Base-by-base conservation (phyloP, 2,329 filamentous ascomycete species). In the Hypomyces rosellus region DNA sequence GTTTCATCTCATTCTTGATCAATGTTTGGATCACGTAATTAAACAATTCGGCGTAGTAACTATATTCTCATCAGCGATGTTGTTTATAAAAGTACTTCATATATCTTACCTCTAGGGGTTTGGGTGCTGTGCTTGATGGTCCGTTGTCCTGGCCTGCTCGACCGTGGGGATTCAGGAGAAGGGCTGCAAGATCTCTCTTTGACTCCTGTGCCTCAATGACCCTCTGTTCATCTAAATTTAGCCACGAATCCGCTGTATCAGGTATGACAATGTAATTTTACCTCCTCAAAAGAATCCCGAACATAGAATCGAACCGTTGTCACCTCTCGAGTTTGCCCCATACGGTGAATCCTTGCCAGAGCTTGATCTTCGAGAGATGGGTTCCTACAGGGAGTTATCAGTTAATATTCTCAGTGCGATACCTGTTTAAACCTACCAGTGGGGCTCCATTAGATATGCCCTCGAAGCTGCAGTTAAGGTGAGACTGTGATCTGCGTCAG, bases 401-500 rank as follows among this genome's bases (percentile, higher is more conserved):
- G 2, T 42, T 4, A 34, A 41, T 36, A 6, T 8, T 2, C 8
- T 11, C 9, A n/a, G 14, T 37, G 8, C 14, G 3, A 4, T 8
- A 4, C 9, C 5, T 5, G 40, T 18, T 5, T 30, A 4, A 1
- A 11, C 57, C 51, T 55, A 70, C 67, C 68, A 72, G n/a, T 77
- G 74, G 0, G 75, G 75, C 47, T 80, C 75, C 63, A 78, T 69
- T 0, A 78, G 64, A 43, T 75, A 75, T 0, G 69, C 73, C 1
- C 71, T 64, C 0, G 73, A 72, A 1, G 76, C 75, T 1, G 63
- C 70, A 0, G 74, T 77, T 0, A 79, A 59, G 0, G 73, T 75
- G 6, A 77, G 61, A 0, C 73, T 75, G n/a, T 0, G 15, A 22
- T 22, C 55, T 13, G 43, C 13, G 15, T 42, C 13, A 22, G 16